phyloP scores from a whole-genome alignment of 2,329 filamentous ascomycete genomes.

The Aureobasidium sp. region DNA sequence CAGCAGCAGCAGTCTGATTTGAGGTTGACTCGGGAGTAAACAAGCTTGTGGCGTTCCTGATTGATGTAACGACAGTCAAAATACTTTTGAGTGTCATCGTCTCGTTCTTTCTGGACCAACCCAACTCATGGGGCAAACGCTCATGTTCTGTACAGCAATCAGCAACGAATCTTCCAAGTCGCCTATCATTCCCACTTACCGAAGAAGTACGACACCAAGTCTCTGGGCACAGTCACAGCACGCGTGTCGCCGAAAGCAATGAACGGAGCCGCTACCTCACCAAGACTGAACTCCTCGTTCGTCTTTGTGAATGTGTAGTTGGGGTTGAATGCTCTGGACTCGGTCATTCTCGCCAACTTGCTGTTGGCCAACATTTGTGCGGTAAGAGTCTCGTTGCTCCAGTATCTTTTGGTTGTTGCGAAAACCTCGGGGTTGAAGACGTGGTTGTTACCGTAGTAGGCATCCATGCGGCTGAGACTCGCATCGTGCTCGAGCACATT shows the following conservation, averaged over 20 bases:
- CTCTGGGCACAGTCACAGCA: neutral
- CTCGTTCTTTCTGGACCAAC: neutral
- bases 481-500: neutral
- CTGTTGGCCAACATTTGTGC: neutral
- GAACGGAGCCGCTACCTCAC: neutral
- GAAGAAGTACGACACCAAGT: neutral
- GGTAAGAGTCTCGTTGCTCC: neutral
- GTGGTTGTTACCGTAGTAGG: neutral
- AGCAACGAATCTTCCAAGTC: too few species aligned
- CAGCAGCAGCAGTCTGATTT: too few species aligned
- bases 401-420: neutral
- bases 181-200: too few species aligned
- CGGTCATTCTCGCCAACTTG: neutral
- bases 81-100: neutral
- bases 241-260: neutral
- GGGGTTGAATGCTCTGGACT: neutral
- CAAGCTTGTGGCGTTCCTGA: neutral
- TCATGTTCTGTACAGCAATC: neutral
- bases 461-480: neutral
- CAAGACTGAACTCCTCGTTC: neutral
- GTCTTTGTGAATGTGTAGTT: neutral
- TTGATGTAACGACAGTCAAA: neutral
- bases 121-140: neutral
- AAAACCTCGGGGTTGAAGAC: neutral
- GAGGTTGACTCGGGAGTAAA: too few species aligned